Evolutionary conservation across 768 basidiomycete genomes (phyloP), one percentile per base, ranked within the genome.

Genomic region (Pisolithus orientalis): DNA sequence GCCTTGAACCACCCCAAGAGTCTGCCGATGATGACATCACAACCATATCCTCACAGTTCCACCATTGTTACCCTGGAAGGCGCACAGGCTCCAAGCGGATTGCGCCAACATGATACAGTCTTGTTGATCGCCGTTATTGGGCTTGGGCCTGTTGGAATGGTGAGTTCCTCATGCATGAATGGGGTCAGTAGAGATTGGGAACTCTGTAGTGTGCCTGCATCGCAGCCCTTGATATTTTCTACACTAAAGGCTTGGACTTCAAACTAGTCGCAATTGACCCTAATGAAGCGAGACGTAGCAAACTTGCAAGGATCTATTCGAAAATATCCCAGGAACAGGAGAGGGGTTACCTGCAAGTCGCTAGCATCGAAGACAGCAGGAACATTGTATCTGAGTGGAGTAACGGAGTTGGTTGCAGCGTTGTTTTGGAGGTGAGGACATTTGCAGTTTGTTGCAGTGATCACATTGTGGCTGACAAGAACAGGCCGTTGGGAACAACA

Each of bases 141-240:
- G 4, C 72, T 91, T 47, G 89, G 89, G 6, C 89, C 89, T 16
- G 89, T 91, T 9, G 89, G 89, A 21, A 68, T 90, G 53, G 79
- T 81, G 58, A 45, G 75, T 58, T 27, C 27, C 24, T 47, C 48
- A 1, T 47, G 21, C 49, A 52, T 53, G 11, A 27, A 29, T 28
- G 11, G 31, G 32, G 34, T 31, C 9, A 48, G 38, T 42, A 27
- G 46, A 24, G 39, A 16, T 16, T 16, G 31, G 27, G 28, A 43
- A 32, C 21, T 45, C 21, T 27, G 11, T 43, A 79, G 77, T 90
- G 87, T 56, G 75, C 85, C 2, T 69, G 74, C 11, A 73, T 89
- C 51, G 79, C 79, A 51, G 70, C 89, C 42, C 73, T 90, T 25
- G 85, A 89, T 58, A 72, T 75, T 54, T 72, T 87, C 3, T 70